Conservation (phyloP, 805 yeast species). For the Kregervanrija fluxuum region DNA sequence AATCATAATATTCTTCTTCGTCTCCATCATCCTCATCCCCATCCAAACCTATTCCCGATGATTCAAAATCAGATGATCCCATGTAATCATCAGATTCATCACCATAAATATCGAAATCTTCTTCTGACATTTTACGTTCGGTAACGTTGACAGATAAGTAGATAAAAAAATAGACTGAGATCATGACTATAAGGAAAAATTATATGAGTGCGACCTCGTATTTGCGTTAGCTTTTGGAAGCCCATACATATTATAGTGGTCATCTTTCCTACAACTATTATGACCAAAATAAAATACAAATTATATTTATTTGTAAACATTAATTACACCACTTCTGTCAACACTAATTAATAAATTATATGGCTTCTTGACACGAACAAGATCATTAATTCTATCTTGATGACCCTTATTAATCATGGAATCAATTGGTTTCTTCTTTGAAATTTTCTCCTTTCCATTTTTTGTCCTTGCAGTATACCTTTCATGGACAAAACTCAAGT, state of each 20-base stretch:
- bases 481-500: slow-evolving; percentile 36
- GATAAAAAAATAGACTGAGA: too few species aligned
- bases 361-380: slow-evolving; percentile 6
- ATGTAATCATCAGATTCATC: too few species aligned
- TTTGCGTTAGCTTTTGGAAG: too few species aligned
- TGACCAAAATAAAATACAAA: neutral
- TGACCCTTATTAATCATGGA: slow-evolving; percentile 10
- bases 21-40: slow-evolving; percentile 9
- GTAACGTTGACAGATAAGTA: too few species aligned
- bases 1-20: slow-evolving; percentile 17
- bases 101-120: too few species aligned
- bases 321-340: slow-evolving; percentile 61
- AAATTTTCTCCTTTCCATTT: slow-evolving; percentile 16
- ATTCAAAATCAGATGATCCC: too few species aligned
- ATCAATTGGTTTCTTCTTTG: slow-evolving; percentile 37
- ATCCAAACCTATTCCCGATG: neutral
- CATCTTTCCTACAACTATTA: too few species aligned
- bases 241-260: too few species aligned
- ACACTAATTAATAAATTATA: slow-evolving; percentile 52
- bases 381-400: slow-evolving; percentile 5
- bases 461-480: slow-evolving; percentile 12
- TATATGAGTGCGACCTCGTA: too few species aligned
- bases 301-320: slow-evolving; percentile 40
- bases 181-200: too few species aligned
- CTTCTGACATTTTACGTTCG: too few species aligned